Base-by-base conservation (phyloP, 148 eudicot genomes). In the Vaccinium vitisidaea region DNA sequence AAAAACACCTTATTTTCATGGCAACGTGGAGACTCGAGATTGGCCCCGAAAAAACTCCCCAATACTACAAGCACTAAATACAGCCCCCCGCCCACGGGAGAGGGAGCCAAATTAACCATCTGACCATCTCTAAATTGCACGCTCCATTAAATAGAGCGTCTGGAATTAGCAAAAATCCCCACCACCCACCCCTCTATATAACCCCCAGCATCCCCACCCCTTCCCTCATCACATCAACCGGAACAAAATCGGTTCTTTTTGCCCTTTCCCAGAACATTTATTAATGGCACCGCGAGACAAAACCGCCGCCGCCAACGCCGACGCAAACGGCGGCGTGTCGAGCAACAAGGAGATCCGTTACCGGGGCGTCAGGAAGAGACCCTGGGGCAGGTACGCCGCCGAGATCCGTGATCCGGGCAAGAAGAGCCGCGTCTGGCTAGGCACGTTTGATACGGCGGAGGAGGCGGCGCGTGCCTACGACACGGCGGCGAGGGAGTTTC, bases 381-480 rank as follows among this genome's bases (percentile, higher is more conserved):
- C 91, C 2, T 89, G 91, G 91, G 91, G 91, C 16, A 81, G 91
- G 9, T 89, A 89, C 74, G 91, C 91, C 10, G 91, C 91, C 9
- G 91, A 89, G 88, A 89, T 89, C 83, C 73, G 91, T 0, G 91
- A 89, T 80, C 91, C 91, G 8, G 76, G 74, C 54, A 83, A 75
- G 82, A 89, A 89, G 84, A 81, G 79, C 67, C 88, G 91, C 39
- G 91, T 89, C 77, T 89, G 91, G 91, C 91, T 89, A 0, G 91
- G 91, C 1, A 89, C 91, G 30, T 89, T 89, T 56, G 91, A 89
- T 59, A 89, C 91, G 9, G 89, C 91, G 3, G 87, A 83, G 21
- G 88, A 89, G 58, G 91, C 91, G 58, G 91, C 91, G 50, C 88
- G 86, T 30, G 89, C 89, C 0, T 89, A 89, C 80, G 91, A 89